A percentile compares a stretch with the other conserved stretches of the same genome.
Conservation (phyloP, 768 basidiomycete genomes). For the Vararia minispora region DNA sequence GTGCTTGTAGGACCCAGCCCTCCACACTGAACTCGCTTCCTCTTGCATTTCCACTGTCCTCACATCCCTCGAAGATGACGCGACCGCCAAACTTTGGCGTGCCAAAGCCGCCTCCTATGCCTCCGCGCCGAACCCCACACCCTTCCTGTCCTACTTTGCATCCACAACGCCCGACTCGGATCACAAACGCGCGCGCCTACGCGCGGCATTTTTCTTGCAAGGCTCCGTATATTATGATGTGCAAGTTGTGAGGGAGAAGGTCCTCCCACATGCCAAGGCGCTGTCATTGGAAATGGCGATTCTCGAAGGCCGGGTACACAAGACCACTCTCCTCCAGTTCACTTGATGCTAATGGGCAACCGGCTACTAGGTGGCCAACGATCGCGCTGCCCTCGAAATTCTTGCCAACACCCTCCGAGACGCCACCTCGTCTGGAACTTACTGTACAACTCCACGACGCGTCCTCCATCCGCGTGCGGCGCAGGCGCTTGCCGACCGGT, state of each 20-base stretch:
- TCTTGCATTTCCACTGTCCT: constrained; percentile 6
- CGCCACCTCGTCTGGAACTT: constrained; percentile 68
- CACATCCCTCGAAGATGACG: constrained; percentile 16
- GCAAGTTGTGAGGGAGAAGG: constrained; percentile 27
- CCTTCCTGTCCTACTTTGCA: constrained; percentile 67
- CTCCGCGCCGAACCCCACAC: constrained; percentile 18
- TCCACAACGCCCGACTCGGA: constrained; percentile 76
- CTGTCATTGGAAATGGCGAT: constrained; percentile 70
- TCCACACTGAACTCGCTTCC: constrained; percentile 48
- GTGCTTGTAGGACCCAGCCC: constrained; percentile 35
- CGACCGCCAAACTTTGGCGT: constrained; percentile 11
- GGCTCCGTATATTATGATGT: constrained; percentile 63
- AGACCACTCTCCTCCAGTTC: constrained; percentile 5
- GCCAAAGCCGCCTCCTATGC: constrained; percentile 20
- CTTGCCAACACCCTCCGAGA: constrained; percentile 68
- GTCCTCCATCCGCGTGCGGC: constrained; percentile 55
- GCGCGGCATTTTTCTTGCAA: constrained; percentile 70
- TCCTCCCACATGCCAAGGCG: constrained; percentile 37
- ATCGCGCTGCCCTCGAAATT: constrained; percentile 49
- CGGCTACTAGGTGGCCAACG: constrained; percentile 37
- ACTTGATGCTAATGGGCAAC: constrained; percentile 3
- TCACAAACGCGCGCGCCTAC: constrained; percentile 62
- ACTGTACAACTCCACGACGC: constrained; percentile 72
- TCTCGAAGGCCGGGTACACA: constrained; percentile 60
- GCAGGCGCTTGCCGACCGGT: constrained; percentile 36